phyloP scores from a whole-genome alignment of 2,329 filamentous ascomycete genomes.

The Colletotrichum viniferum region DNA sequence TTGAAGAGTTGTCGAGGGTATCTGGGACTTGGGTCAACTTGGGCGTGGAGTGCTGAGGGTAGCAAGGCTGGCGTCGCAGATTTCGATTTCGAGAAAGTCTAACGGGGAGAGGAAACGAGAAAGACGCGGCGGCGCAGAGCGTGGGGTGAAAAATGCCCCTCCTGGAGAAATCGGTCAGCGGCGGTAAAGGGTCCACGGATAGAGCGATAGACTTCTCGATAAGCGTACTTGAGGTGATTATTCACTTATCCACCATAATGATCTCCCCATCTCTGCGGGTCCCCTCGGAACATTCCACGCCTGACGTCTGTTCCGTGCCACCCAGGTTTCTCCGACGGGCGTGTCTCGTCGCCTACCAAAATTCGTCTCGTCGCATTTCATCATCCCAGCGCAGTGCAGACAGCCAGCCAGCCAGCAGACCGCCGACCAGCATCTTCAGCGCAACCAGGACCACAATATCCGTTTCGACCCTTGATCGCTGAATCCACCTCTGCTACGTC shows the following conservation, averaged over 20 bases:
- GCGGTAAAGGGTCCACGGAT: background rate
- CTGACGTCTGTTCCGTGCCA: background rate
- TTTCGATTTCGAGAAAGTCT: background rate
- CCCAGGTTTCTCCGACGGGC: constrained; percentile 4
- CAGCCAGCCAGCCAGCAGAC: background rate
- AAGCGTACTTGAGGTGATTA: fast-evolving
- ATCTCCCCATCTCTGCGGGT: background rate
- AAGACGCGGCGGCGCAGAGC: constrained; percentile 4
- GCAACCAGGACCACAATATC: background rate
- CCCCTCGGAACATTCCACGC: constrained; percentile 10
- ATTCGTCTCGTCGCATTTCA: constrained; percentile 7
- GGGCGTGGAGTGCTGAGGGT: background rate
- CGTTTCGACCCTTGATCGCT: constrained; percentile 18
- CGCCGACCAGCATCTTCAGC: background rate
- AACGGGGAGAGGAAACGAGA: background rate
- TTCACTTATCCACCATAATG: background rate
- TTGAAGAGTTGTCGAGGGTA: constrained; percentile 17
- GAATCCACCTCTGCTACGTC: background rate
- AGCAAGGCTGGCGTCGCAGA: constrained; percentile 9
- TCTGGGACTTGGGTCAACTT: background rate
- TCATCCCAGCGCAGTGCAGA: background rate
- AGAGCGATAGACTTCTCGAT: background rate
- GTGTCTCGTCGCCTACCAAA: background rate
- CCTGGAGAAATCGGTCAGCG: constrained; percentile 10
- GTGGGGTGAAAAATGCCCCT: constrained; percentile 25